Evolutionary conservation across 2,329 filamentous ascomycete genomes (phyloP).

Genomic region (Chaetomium globosum): DNA sequence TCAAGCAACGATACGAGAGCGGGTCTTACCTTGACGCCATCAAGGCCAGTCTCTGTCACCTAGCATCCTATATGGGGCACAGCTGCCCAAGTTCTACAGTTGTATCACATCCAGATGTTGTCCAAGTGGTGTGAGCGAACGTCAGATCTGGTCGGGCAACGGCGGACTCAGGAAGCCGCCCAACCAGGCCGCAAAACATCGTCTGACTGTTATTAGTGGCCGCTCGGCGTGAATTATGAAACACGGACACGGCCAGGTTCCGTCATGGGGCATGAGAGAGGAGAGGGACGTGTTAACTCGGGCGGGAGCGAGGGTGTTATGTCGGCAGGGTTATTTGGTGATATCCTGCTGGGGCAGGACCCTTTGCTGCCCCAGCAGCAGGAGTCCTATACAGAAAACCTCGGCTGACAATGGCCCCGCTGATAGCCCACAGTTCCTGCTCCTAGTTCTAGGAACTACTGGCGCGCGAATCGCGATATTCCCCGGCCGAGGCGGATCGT

Average conservation of each 20-base stretch:
- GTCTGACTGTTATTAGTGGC: background rate
- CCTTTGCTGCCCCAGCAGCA: background rate
- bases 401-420: background rate
- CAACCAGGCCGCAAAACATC: conserved; percentile 14
- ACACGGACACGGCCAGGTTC: background rate
- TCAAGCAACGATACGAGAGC: background rate
- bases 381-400: background rate
- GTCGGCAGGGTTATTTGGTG: background rate
- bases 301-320: too few species aligned
- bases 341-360: background rate
- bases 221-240: background rate
- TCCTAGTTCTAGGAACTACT: background rate
- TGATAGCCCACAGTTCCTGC: background rate
- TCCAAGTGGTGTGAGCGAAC: background rate
- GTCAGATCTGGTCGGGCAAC: background rate
- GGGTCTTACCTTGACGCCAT: background rate
- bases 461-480: background rate
- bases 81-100: background rate
- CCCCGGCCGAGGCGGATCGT: background rate
- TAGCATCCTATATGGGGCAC: background rate
- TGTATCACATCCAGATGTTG: background rate
- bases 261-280: background rate
- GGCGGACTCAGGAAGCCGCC: background rate
- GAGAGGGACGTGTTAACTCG: background rate
- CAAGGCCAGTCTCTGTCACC: background rate